These are phyloP conservation scores for Chlorella sorokiniana DNA, from an alignment of 139 green algal genomes.

Conservation along the genomic window DNA sequence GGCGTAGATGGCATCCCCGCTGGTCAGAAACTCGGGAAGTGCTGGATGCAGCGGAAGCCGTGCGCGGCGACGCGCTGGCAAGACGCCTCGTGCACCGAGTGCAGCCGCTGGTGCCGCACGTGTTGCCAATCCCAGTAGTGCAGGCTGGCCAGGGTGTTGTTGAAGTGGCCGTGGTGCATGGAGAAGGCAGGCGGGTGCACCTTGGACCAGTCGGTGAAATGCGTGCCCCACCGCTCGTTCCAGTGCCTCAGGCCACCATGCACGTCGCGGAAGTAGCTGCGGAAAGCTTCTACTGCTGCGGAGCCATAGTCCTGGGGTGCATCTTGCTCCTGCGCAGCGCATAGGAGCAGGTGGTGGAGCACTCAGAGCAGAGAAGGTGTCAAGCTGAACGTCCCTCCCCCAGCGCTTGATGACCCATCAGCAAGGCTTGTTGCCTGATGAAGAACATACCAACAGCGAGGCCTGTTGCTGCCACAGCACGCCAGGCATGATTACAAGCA, in stretches of 20 bases:
- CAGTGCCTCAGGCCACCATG: not conserved
- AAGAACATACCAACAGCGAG: no score
- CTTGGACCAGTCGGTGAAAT: not conserved
- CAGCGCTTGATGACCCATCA: no score
- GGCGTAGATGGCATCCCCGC: not conserved
- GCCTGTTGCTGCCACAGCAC: no score
- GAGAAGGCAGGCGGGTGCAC: not conserved
- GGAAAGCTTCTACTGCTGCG: not conserved
- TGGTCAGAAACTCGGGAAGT: not conserved
- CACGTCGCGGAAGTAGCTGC: not conserved
- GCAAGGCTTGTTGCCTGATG: no score
- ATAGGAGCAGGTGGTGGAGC: no score
- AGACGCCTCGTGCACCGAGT: not conserved
- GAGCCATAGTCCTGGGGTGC: not conserved
- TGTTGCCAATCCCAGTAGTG: not conserved
- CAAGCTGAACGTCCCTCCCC: no score
- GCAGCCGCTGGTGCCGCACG: not conserved
- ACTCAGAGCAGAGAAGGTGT: no score
- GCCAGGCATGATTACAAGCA: no score
- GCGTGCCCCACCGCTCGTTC: not conserved
- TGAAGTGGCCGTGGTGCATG: not conserved
- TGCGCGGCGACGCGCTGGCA: not conserved
- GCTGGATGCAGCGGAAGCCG: not conserved
- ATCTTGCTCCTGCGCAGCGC: not conserved
- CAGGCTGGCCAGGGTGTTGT: not conserved